Conservation (phyloP, 768 basidiomycete species). For the Megacollybia marginata region DNA sequence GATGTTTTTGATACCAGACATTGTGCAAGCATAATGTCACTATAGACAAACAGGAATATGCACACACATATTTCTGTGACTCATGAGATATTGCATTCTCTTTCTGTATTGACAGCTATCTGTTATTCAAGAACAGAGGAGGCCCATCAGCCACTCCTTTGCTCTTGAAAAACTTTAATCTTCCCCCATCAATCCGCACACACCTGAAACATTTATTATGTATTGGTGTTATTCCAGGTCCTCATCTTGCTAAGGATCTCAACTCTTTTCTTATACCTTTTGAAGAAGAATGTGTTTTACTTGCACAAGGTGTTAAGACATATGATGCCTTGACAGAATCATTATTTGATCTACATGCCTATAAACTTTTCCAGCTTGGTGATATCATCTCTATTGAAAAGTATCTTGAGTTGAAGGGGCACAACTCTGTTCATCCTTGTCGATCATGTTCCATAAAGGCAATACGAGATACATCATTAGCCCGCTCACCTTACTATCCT, state of each 20-base stretch:
- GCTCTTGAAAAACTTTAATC: constrained; percentile 26
- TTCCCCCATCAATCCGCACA: constrained; percentile 20
- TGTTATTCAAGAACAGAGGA: constrained; percentile 1
- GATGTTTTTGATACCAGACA: constrained; percentile 26
- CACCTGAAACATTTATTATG: constrained; percentile 18
- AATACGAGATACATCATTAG: constrained; percentile 3
- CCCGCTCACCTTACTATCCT: constrained; percentile 16
- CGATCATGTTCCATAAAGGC: constrained; percentile 24
- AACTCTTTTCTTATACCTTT: background rate
- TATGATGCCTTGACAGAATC: background rate
- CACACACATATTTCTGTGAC: constrained; percentile 24
- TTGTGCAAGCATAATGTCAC: constrained; percentile 12
- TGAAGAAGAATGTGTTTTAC: background rate
- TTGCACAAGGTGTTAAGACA: background rate
- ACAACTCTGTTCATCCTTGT: constrained; percentile 26
- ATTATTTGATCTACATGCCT: constrained; percentile 11
- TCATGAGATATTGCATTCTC: constrained; percentile 28
- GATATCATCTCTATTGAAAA: constrained; percentile 28
- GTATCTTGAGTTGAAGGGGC: constrained; percentile 26
- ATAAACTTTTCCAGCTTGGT: constrained; percentile 19
- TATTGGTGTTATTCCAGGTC: constrained; percentile 25
- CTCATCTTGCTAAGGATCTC: constrained; percentile 17
- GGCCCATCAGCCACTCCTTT: constrained; percentile 15
- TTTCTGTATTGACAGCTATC: background rate
- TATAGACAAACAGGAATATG: constrained; percentile 14